Evolutionary conservation across 305 asterid genomes (phyloP).

Genomic region (Plantago coronopus): DNA sequence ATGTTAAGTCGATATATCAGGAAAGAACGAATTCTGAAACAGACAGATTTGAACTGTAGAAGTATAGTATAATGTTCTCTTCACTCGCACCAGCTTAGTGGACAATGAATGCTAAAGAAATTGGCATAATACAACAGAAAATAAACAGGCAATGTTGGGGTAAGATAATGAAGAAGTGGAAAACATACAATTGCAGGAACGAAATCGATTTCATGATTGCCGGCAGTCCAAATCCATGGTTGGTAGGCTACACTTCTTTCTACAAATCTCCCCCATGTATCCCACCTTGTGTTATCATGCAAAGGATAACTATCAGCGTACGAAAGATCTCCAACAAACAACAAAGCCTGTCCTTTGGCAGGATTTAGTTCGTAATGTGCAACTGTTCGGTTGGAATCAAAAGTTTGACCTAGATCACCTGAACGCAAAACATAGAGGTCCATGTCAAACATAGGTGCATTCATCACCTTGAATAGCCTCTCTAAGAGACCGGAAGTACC

Average conservation of each 20-base stretch:
- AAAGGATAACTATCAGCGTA: conserved; percentile 60
- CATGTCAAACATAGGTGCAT: not conserved
- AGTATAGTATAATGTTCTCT: too few species aligned
- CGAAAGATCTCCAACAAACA: conserved; percentile 70
- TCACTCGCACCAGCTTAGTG: too few species aligned
- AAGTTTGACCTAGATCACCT: conserved; percentile 79
- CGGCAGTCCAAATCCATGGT: conserved; percentile 78
- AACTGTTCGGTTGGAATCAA: conserved; percentile 51
- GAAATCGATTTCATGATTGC: conserved; percentile 64
- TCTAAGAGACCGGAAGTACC: too few species aligned
- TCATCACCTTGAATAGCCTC: conserved; percentile 5
- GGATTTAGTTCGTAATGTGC: conserved; percentile 60
- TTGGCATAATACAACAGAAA: too few species aligned
- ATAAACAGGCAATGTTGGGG: too few species aligned
- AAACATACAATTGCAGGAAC: conserved; percentile 49
- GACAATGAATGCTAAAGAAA: too few species aligned
- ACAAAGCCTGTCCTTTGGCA: conserved; percentile 43
- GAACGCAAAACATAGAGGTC: conserved; percentile 22
- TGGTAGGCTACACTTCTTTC: conserved; percentile 65
- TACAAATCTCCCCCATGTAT: conserved; percentile 62
- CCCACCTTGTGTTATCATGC: conserved; percentile 67
- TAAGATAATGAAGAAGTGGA: conserved; percentile 3
- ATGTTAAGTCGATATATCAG: too few species aligned
- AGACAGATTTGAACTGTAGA: too few species aligned
- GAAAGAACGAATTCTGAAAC: too few species aligned